Base-by-base conservation (phyloP, 73 alveolate genomes). In the Halteria grandinella region DNA sequence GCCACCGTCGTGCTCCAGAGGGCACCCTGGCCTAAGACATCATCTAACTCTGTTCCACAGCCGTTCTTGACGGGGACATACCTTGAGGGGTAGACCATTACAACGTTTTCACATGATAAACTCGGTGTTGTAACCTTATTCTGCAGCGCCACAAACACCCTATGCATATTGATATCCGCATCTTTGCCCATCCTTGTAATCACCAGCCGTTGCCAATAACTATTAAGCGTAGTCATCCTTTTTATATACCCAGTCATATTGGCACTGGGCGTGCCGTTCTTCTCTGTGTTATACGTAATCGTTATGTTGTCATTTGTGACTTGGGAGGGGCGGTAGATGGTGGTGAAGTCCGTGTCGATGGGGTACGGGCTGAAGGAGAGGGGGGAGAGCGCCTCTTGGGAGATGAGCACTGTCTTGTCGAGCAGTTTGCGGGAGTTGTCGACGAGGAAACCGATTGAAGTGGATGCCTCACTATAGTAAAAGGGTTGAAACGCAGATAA, bases 141-240 rank as follows among this genome's bases (percentile, higher is more conserved):
- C 32, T 70, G 21, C 8, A 50, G 21, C 85, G 55, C 55, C 3
- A 73, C 23, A 51, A 73, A 73, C n/a, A 73, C 8, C 33, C 85
- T 31, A 0, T 74, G 15, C n/a, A 73, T 73, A 23, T 73, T 53
- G 14, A 73, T 73, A 25, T 51, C 75, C 1, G 85, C 57, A 73
- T 73, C 57, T 53, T 36, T 34, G 1, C 85, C 85, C 18, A 73
- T 31, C 31, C 75, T 52, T 12, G 71, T 34, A 10, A 32, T 36
- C 20, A 40, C 55, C 14, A 73, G 18, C 27, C 39, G 33, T 23
- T 52, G 57, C 85, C 85, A 73, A 37, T 15, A 40, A 2, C 66
- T 27, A 37, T 54, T 39, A n/a, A 73, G 54, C 5, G 55, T 36
- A 1, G 62, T 14, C 27, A 73, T 64, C 25, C 29, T 32, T 40